Percentiles rank a stretch among this genome's conserved stretches.
These are phyloP conservation scores for Takashimella tepidaria DNA, from an alignment of 1,284 basidiomycete species.

Conservation along the genomic window DNA sequence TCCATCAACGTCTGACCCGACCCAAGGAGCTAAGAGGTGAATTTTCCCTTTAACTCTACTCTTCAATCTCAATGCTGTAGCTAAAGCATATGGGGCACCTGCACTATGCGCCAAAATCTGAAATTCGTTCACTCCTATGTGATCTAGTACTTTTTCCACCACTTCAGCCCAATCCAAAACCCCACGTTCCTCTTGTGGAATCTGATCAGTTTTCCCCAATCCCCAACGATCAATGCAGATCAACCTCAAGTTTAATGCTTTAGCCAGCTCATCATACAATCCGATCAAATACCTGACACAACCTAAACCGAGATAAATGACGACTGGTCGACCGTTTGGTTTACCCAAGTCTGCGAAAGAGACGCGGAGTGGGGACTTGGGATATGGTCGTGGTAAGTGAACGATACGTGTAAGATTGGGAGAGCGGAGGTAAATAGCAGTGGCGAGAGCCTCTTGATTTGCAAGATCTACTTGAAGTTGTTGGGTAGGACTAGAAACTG, in stretches of 20 bases:
- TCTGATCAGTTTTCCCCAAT: constrained; percentile 72
- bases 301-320: constrained; percentile 88
- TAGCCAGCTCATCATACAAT: constrained; percentile 92
- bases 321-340: constrained; percentile 71
- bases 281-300: constrained; percentile 92
- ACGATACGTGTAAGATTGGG: constrained; percentile 76
- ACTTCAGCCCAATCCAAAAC: constrained; percentile 86
- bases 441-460: constrained; percentile 23
- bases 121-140: constrained; percentile 70
- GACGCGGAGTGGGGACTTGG: constrained; percentile 70
- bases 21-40: constrained; percentile 94
- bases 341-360: constrained; percentile 88
- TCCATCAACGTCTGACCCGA: constrained; percentile 71
- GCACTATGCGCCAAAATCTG: constrained; percentile 95
- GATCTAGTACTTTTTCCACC: constrained; percentile 81
- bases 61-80: constrained; percentile 69
- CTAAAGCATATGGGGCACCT: constrained; percentile 88
- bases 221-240: constrained; percentile 98
- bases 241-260: constrained; percentile 73
- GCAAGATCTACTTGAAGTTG: background rate
- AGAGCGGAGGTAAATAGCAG: constrained; percentile 65
- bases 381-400: constrained; percentile 61
- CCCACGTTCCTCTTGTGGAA: constrained; percentile 62
- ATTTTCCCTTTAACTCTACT: constrained; percentile 76
- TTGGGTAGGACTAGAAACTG: background rate